These are phyloP conservation scores for Fusarium pseudoanthophilum DNA, from an alignment of 2,329 filamentous ascomycete species.

Conservation along the genomic window DNA sequence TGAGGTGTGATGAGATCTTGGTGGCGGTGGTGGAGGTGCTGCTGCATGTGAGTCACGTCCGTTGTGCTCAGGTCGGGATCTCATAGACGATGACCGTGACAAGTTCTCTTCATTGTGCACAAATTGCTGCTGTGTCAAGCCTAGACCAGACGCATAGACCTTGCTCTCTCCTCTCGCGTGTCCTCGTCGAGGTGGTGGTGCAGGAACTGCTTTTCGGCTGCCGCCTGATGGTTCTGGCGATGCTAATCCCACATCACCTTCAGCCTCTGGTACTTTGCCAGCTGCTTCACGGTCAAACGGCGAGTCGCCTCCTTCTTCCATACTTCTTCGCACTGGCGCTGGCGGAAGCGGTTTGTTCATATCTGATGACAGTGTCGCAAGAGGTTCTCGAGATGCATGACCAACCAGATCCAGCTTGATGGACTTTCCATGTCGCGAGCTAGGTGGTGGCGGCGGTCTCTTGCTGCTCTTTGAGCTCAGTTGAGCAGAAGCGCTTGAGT, in stretches of 20 bases:
- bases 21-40: slow-evolving; percentile 66
- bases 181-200: slow-evolving; percentile 62
- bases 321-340: slow-evolving; percentile 58
- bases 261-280: slow-evolving; percentile 60
- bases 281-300: slow-evolving; percentile 65
- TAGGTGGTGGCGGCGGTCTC: slow-evolving; percentile 76
- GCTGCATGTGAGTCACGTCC: slow-evolving; percentile 57
- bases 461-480: slow-evolving; percentile 58
- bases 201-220: slow-evolving; percentile 58
- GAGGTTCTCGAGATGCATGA: slow-evolving; percentile 42
- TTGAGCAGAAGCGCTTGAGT: slow-evolving; percentile 45
- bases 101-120: slow-evolving; percentile 52
- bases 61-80: slow-evolving; percentile 59
- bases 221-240: slow-evolving; percentile 48
- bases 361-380: slow-evolving; percentile 33
- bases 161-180: slow-evolving; percentile 60
- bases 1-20: slow-evolving; percentile 57
- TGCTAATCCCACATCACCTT: slow-evolving; percentile 47
- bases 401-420: slow-evolving; percentile 64
- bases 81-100: slow-evolving; percentile 61
- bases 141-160: slow-evolving; percentile 33
- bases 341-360: slow-evolving; percentile 68
- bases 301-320: slow-evolving; percentile 61
- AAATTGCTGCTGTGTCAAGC: slow-evolving; percentile 14
- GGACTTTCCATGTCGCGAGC: slow-evolving; percentile 80